A percentile compares a stretch with the other conserved stretches of the same genome.
Conservation (phyloP, 129 eudicot species). For the Arctium lappa region DNA sequence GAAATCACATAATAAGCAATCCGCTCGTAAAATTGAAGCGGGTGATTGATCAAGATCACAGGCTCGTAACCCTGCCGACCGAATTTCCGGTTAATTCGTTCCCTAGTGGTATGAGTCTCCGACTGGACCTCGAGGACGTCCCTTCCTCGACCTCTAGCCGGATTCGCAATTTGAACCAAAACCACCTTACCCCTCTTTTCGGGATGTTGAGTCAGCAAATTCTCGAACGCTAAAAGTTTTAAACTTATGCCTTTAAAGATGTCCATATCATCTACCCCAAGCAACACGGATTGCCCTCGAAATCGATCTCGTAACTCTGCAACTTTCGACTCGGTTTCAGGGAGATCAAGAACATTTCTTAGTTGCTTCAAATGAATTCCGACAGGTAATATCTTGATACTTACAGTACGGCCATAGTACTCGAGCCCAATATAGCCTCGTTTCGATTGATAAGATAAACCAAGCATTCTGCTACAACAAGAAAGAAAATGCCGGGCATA, state of each 20-base stretch:
- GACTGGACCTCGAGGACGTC: slow-evolving; percentile 83
- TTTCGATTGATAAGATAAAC: slow-evolving; percentile 82
- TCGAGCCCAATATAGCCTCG: slow-evolving; percentile 88
- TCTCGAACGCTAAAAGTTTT: slow-evolving; percentile 82
- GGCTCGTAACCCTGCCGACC: slow-evolving; percentile 66
- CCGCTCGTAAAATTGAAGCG: slow-evolving; percentile 81
- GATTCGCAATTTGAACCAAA: slow-evolving; percentile 80
- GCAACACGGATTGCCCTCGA: slow-evolving; percentile 58
- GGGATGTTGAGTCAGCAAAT: slow-evolving; percentile 74
- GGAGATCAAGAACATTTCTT: slow-evolving; percentile 60
- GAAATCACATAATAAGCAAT: slow-evolving; percentile 81
- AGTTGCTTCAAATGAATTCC: slow-evolving; percentile 86
- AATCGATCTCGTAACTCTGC: slow-evolving; percentile 59
- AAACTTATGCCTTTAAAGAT: slow-evolving; percentile 88
- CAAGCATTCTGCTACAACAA: slow-evolving; percentile 92
- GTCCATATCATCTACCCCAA: slow-evolving; percentile 97
- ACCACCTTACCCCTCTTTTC: slow-evolving; percentile 82
- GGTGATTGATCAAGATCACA: slow-evolving; percentile 62
- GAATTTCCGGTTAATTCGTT: slow-evolving; percentile 58
- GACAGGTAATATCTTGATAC: slow-evolving; percentile 83
- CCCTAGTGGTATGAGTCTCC: slow-evolving; percentile 61
- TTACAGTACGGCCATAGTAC: slow-evolving; percentile 85
- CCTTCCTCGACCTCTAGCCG: slow-evolving; percentile 87
- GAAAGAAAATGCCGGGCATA: slow-evolving; percentile 87
- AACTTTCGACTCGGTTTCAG: slow-evolving; percentile 67